These are phyloP conservation scores for Penium margaritaceum DNA, from an alignment of 139 green algal genomes.

Conservation along the genomic window DNA sequence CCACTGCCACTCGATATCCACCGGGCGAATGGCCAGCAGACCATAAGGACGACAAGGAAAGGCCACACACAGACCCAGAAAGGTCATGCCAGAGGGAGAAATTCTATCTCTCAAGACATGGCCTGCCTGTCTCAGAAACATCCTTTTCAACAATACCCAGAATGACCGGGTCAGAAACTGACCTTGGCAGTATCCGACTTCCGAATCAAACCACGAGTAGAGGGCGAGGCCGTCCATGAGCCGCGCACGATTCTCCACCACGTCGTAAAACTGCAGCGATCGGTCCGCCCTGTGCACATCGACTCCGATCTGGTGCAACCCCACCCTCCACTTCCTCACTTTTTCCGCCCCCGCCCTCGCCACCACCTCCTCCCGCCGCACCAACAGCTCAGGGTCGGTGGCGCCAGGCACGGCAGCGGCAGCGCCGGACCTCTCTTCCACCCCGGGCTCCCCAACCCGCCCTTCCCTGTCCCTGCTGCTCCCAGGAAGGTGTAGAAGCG, in stretches of 20 bases:
- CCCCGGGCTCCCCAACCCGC: no score
- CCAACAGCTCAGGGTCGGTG: neutral
- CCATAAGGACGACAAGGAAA: no score
- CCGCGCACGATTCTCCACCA: neutral
- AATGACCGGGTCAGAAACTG: no score
- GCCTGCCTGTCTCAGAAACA: no score
- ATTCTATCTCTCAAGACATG: no score
- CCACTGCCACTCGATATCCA: no score
- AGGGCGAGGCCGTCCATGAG: conserved; percentile 59
- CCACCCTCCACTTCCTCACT: conserved; percentile 16
- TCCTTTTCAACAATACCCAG: no score
- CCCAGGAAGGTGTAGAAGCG: neutral
- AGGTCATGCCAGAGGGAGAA: no score
- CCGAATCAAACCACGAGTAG: conserved; percentile 69
- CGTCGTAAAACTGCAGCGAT: conserved; percentile 26
- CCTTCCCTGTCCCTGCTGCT: no score
- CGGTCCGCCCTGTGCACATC: conserved; percentile 42
- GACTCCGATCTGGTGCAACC: conserved; percentile 42
- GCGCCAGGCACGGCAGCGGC: no score
- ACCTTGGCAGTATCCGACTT: conserved; percentile 72
- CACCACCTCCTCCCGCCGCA: neutral
- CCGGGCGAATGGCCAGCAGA: no score
- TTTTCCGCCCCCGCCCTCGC: conserved; percentile 7
- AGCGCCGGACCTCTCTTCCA: neutral
- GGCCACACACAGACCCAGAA: no score